These are phyloP conservation scores for Apiosordaria backusii DNA, from an alignment of 495 filamentous ascomycete genomes.

Conservation along the genomic window DNA sequence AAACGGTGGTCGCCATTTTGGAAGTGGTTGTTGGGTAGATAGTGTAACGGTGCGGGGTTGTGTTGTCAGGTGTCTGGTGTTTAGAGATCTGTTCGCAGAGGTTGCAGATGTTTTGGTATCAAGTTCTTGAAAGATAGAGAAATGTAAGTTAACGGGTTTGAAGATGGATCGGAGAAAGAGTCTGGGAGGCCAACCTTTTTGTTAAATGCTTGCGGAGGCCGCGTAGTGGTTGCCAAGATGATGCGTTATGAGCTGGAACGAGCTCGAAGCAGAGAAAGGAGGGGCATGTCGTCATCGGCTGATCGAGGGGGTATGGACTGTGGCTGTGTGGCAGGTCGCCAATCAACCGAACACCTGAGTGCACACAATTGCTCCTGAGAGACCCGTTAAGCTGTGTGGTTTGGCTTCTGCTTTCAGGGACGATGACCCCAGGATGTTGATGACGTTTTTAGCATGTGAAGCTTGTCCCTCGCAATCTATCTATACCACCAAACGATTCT, in stretches of 20 bases:
- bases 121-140: not conserved
- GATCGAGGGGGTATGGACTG: conserved; percentile 15
- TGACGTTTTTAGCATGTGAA: conserved; percentile 17
- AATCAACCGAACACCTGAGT: not conserved
- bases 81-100: not conserved
- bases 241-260: conserved; percentile 14
- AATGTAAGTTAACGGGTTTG: not conserved
- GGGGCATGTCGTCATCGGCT: conserved; percentile 33
- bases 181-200: not conserved
- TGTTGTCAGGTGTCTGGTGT: conserved; percentile 9
- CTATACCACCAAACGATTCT: not conserved
- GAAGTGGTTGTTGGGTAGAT: conserved; percentile 14
- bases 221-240: conserved; percentile 6
- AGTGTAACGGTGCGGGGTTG: conserved; percentile 5
- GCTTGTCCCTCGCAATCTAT: not conserved
- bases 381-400: not conserved
- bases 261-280: conserved; percentile 11
- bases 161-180: not conserved
- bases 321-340: conserved; percentile 8
- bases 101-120: conserved; percentile 5
- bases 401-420: not conserved
- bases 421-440: not conserved
- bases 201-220: not conserved
- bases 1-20: conserved; percentile 37
- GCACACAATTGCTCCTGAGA: not conserved